Percentiles rank a stretch among this genome's conserved stretches.
phyloP scores from a whole-genome alignment of 768 basidiomycete genomes.

The Fistulinella prunicolor region DNA sequence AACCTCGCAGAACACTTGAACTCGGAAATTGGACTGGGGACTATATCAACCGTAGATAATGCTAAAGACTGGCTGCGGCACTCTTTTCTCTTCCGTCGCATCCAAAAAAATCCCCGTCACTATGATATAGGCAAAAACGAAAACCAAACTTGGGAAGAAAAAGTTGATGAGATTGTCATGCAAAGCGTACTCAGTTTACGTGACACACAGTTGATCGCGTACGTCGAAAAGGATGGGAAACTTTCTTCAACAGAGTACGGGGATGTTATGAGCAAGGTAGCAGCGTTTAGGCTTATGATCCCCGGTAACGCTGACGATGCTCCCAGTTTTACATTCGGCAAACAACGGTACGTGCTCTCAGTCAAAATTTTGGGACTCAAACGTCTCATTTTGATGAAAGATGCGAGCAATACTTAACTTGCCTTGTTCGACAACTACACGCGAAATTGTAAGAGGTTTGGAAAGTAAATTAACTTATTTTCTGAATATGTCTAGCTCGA shows the following conservation, averaged over 20 bases:
- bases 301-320: slow-evolving; percentile 11
- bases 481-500: slow-evolving; percentile 49
- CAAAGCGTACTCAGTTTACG: slow-evolving; percentile 61
- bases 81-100: slow-evolving; percentile 85
- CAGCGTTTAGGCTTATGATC: slow-evolving; percentile 8
- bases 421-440: slow-evolving; percentile 49
- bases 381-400: slow-evolving; percentile 33
- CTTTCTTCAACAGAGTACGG: slow-evolving; percentile 71
- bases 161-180: slow-evolving; percentile 70
- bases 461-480: background rate
- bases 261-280: slow-evolving; percentile 84
- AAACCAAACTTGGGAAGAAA: slow-evolving; percentile 63
- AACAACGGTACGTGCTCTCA: slow-evolving; percentile 48
- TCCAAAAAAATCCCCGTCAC: slow-evolving; percentile 77
- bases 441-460: slow-evolving; percentile 58
- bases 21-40: slow-evolving; percentile 86
- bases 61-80: slow-evolving; percentile 82
- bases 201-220: slow-evolving; percentile 56
- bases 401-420: slow-evolving; percentile 67
- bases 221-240: slow-evolving; percentile 38
- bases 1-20: slow-evolving; percentile 91
- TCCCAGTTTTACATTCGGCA: slow-evolving; percentile 72
- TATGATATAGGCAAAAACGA: slow-evolving; percentile 64
- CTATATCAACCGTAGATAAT: slow-evolving; percentile 64
- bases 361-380: too few relatives aligned